Percentiles rank a stretch among this genome's conserved stretches.
phyloP scores from a whole-genome alignment of 202 grass and related monocot species.

The Tripidium arundinaceum region DNA sequence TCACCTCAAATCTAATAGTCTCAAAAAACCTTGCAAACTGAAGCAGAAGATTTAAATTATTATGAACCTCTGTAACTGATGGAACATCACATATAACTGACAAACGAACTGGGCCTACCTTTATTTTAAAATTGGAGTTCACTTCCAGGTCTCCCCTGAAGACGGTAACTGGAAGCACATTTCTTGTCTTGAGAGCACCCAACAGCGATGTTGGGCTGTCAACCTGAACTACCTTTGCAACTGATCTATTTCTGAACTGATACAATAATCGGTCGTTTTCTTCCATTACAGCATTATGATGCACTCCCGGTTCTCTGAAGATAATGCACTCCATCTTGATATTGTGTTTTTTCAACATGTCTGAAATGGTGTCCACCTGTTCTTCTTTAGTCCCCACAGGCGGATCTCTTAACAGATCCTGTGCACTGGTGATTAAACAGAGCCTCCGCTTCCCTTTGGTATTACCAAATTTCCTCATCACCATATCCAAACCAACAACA shows the following conservation, averaged over 20 bases:
- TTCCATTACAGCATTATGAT: constrained; percentile 42
- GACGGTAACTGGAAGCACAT: constrained; percentile 77
- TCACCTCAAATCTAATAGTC: neutral
- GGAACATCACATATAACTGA: neutral
- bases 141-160: constrained; percentile 97
- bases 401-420: constrained; percentile 67
- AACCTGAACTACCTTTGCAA: constrained; percentile 62
- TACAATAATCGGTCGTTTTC: constrained; percentile 73
- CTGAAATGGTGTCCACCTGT: constrained; percentile 72
- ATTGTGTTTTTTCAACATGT: constrained; percentile 78
- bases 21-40: constrained; percentile 30
- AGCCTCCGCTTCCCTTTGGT: constrained; percentile 64
- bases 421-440: constrained; percentile 79
- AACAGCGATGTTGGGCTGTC: constrained; percentile 71
- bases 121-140: constrained; percentile 74
- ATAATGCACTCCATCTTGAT: constrained; percentile 74
- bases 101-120: constrained; percentile 41
- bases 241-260: constrained; percentile 62
- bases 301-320: constrained; percentile 51
- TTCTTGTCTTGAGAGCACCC: constrained; percentile 84
- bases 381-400: constrained; percentile 84
- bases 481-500: constrained; percentile 93
- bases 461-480: constrained; percentile 77
- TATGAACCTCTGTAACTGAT: constrained; percentile 7
- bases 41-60: neutral